Percentiles rank a stretch among this genome's conserved stretches.
Conservation (phyloP, 306 rosid species). For the Clitoria ternatea region DNA sequence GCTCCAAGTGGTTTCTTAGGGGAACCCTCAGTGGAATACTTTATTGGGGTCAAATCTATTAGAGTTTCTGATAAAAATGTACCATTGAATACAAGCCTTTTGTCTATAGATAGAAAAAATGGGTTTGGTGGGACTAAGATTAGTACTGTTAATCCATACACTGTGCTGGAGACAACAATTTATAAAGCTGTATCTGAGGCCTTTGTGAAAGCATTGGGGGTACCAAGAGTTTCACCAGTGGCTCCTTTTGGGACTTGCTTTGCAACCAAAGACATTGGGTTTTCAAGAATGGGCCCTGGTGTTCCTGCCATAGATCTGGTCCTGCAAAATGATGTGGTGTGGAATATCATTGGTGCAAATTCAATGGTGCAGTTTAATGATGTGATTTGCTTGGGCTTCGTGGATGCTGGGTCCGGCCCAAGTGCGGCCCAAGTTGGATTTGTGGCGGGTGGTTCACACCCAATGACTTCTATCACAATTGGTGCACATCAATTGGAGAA, state of each 20-base stretch:
- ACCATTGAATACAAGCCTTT: constrained; percentile 28
- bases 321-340: constrained; percentile 44
- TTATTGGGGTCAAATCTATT: constrained; percentile 54
- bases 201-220: constrained; percentile 24
- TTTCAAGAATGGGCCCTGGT: constrained; percentile 32
- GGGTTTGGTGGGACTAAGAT: constrained; percentile 72
- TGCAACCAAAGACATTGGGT: constrained; percentile 1
- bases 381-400: constrained; percentile 55
- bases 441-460: constrained; percentile 35
- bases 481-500: constrained; percentile 57
- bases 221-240: constrained; percentile 33
- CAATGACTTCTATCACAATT: constrained; percentile 50
- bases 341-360: constrained; percentile 53
- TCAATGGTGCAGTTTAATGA: constrained; percentile 48
- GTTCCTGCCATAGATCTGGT: constrained; percentile 48
- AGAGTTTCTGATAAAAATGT: constrained; percentile 33
- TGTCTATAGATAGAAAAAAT: constrained; percentile 34
- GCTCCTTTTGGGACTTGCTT: constrained; percentile 57
- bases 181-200: constrained; percentile 39
- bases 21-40: constrained; percentile 48
- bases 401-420: constrained; percentile 45
- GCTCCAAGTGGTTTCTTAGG: constrained; percentile 17
- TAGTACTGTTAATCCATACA: constrained; percentile 54
- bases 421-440: constrained; percentile 38
- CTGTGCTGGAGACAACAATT: constrained; percentile 46